Percentiles rank a stretch among this genome's conserved stretches.
Evolutionary conservation across 2,329 filamentous ascomycete genomes (phyloP).

Genomic region (Alternaria gaisen): DNA sequence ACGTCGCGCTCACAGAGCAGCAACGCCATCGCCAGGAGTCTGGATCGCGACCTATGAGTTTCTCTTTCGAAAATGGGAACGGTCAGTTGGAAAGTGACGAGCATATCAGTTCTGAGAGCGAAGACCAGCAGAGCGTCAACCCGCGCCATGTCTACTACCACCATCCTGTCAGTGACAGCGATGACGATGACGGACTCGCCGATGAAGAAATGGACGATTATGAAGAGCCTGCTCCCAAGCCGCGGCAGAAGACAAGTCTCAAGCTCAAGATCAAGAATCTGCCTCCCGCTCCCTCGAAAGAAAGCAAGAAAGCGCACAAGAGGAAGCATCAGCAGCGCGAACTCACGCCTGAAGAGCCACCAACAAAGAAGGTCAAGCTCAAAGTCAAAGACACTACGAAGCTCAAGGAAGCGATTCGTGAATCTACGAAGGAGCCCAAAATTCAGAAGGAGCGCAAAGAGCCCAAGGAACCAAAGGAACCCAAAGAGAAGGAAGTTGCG

Average conservation of each 20-base stretch:
- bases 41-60: slow-evolving; percentile 70
- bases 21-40: slow-evolving; percentile 60
- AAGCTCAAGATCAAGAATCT: slow-evolving; percentile 44
- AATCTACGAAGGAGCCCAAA: slow-evolving; percentile 25
- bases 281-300: slow-evolving; percentile 25
- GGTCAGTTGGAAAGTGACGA: slow-evolving; percentile 63
- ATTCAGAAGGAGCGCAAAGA: slow-evolving; percentile 20
- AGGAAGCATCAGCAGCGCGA: slow-evolving; percentile 37
- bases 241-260: slow-evolving; percentile 37
- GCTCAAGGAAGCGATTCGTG: slow-evolving; percentile 18
- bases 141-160: slow-evolving; percentile 48
- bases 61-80: slow-evolving; percentile 72
- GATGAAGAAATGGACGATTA: slow-evolving; percentile 52
- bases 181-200: slow-evolving; percentile 37
- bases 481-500: slow-evolving; percentile 27
- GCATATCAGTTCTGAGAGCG: slow-evolving; percentile 46
- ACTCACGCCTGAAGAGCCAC: slow-evolving; percentile 38
- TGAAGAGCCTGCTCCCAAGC: slow-evolving; percentile 46
- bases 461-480: slow-evolving; percentile 24
- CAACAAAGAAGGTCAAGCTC: slow-evolving; percentile 38
- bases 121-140: slow-evolving; percentile 44
- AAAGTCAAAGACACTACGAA: slow-evolving; percentile 21
- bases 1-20: slow-evolving; percentile 58
- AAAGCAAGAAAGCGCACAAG: slow-evolving; percentile 39
- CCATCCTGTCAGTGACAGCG: slow-evolving; percentile 36